phyloP scores from a whole-genome alignment of 352 stramenopile species.

The Vaucheria bursata region DNA sequence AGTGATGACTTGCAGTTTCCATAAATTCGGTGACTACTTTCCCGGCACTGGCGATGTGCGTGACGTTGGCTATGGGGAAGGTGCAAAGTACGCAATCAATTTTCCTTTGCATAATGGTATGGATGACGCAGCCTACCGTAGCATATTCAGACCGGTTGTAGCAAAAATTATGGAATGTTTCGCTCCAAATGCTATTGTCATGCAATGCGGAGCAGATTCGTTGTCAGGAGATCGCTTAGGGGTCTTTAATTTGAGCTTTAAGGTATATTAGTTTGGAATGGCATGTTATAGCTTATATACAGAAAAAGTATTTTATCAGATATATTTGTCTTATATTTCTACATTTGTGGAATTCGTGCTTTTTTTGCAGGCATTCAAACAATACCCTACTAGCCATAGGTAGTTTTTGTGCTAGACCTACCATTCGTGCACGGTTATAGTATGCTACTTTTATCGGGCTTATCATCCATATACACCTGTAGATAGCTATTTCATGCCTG shows the following conservation, averaged over 20 bases:
- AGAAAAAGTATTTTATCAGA: no score
- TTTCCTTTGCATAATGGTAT: slow-evolving; percentile 96
- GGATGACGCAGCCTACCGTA: slow-evolving; percentile 76
- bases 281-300: no score
- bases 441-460: no score
- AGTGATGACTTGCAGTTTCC: slow-evolving; percentile 92
- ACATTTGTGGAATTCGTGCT: no score
- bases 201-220: slow-evolving; percentile 96
- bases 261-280: slow-evolving; percentile 42
- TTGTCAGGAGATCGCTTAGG: slow-evolving; percentile 91
- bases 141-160: slow-evolving; percentile 79
- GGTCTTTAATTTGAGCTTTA: slow-evolving; percentile 95
- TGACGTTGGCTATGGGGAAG: slow-evolving; percentile 62
- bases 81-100: slow-evolving; percentile 97
- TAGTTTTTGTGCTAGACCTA: no score
- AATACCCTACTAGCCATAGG: no score
- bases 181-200: slow-evolving; percentile 83
- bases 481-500: no score
- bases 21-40: slow-evolving; percentile 99
- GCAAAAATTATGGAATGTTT: slow-evolving; percentile 87
- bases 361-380: no score
- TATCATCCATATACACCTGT: no score
- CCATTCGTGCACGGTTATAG: no score
- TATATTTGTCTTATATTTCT: no score
- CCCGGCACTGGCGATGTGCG: slow-evolving; percentile 82